phyloP scores from a whole-genome alignment of 768 basidiomycete genomes.

The Strobilomyces confusus region DNA sequence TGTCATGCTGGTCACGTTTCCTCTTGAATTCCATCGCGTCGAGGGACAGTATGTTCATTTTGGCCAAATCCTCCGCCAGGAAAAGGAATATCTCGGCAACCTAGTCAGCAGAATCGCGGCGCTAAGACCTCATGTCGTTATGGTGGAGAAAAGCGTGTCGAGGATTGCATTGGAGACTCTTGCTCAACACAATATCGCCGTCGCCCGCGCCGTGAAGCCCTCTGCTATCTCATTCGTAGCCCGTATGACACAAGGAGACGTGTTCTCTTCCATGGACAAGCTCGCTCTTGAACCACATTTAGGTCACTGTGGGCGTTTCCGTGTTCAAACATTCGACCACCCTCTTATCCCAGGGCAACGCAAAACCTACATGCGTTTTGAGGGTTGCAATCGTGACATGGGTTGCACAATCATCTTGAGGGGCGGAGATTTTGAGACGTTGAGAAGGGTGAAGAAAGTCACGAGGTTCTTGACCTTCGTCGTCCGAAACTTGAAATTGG shows the following conservation, averaged over 20 bases:
- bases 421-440: constrained; percentile 76
- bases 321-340: constrained; percentile 93
- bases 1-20: constrained; percentile 95
- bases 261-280: constrained; percentile 94
- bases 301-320: constrained; percentile 82
- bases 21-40: constrained; percentile 87
- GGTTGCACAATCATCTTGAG: constrained; percentile 92
- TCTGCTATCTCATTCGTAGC: constrained; percentile 84
- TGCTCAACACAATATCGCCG: constrained; percentile 79
- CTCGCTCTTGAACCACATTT: constrained; percentile 84
- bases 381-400: constrained; percentile 89
- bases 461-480: constrained; percentile 90
- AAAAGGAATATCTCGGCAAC: constrained; percentile 88
- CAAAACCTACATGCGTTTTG: constrained; percentile 98
- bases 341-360: constrained; percentile 87
- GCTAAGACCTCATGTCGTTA: constrained; percentile 84
- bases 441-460: constrained; percentile 87
- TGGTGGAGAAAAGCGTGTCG: constrained; percentile 90
- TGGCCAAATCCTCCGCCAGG: constrained; percentile 85
- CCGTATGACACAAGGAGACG: constrained; percentile 92
- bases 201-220: constrained; percentile 84
- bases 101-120: constrained; percentile 88
- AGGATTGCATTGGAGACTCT: constrained; percentile 86
- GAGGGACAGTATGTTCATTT: constrained; percentile 93
- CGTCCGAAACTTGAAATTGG: constrained; percentile 89